These are phyloP conservation scores for Pestalotiopsis sp. DNA, from an alignment of 2,329 filamentous ascomycete species.

Conservation along the genomic window DNA sequence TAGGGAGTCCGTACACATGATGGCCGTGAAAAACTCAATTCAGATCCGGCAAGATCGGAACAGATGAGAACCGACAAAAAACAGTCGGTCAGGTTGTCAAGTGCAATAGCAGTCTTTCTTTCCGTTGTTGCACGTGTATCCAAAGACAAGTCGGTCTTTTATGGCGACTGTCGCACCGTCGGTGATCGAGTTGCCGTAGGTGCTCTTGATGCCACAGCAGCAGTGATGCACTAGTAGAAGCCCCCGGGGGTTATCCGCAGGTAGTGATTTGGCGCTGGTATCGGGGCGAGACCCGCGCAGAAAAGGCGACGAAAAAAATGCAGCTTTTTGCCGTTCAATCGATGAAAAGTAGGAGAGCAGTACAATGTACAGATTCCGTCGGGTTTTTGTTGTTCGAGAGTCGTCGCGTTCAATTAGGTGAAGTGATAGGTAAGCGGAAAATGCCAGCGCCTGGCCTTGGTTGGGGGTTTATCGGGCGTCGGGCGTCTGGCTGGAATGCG, in stretches of 20 bases:
- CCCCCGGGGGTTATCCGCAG: background rate
- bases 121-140: background rate
- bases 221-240: background rate
- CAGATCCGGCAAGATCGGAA: background rate
- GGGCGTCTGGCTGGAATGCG: background rate
- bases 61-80: background rate
- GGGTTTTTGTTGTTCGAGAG: background rate
- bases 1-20: conserved; percentile 9
- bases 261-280: background rate
- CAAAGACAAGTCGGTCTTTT: background rate
- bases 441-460: background rate
- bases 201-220: background rate
- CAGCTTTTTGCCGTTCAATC: background rate
- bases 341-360: background rate
- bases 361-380: background rate
- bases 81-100: background rate
- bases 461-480: background rate
- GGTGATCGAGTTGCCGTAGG: background rate
- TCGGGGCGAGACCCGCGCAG: background rate
- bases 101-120: background rate
- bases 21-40: background rate
- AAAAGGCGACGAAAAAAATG: background rate
- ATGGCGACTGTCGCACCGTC: background rate
- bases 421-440: background rate
- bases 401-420: background rate